Evolutionary conservation across 805 yeast genomes (phyloP).

Genomic region (Kuraishia piskuri): DNA sequence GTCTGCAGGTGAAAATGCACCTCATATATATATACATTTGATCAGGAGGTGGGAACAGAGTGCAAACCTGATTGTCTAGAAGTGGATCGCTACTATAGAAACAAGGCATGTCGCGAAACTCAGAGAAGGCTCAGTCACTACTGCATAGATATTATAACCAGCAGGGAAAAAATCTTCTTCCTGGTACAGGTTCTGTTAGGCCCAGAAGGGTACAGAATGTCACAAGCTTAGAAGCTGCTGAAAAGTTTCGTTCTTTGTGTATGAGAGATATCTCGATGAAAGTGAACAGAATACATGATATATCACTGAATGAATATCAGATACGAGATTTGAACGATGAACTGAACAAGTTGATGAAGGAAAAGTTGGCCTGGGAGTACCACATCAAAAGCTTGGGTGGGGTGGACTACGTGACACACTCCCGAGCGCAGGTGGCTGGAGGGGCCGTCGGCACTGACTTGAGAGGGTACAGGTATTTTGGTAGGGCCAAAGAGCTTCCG

Average conservation of each 20-base stretch:
- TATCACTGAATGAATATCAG: slow-evolving; percentile 45
- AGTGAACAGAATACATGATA: slow-evolving; percentile 57
- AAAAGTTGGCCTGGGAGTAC: slow-evolving; percentile 72
- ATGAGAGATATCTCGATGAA: slow-evolving; percentile 54
- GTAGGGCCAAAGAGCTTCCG: slow-evolving; percentile 73
- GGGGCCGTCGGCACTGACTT: slow-evolving; percentile 17
- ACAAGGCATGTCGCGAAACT: slow-evolving; percentile 61
- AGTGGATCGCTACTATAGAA: background rate
- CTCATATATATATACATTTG: too few relatives aligned
- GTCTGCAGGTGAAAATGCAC: background rate
- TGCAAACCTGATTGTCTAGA: background rate
- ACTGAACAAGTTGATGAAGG: slow-evolving; percentile 56
- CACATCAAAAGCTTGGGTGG: slow-evolving; percentile 69
- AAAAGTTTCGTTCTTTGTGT: slow-evolving; percentile 58
- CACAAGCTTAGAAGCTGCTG: slow-evolving; percentile 51
- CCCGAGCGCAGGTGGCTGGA: slow-evolving; percentile 6
- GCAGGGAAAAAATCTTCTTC: slow-evolving; percentile 33
- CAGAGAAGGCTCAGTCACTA: slow-evolving; percentile 67
- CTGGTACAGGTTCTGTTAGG: slow-evolving; percentile 34
- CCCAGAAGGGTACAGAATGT: slow-evolving; percentile 54
- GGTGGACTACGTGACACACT: slow-evolving; percentile 41
- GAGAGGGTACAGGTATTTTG: slow-evolving; percentile 66
- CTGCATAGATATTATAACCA: slow-evolving; percentile 58
- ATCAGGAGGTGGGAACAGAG: background rate
- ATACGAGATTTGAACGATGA: slow-evolving; percentile 70